These are phyloP conservation scores for Chionographis japonica DNA, from an alignment of 106 monocot species.

Conservation along the genomic window DNA sequence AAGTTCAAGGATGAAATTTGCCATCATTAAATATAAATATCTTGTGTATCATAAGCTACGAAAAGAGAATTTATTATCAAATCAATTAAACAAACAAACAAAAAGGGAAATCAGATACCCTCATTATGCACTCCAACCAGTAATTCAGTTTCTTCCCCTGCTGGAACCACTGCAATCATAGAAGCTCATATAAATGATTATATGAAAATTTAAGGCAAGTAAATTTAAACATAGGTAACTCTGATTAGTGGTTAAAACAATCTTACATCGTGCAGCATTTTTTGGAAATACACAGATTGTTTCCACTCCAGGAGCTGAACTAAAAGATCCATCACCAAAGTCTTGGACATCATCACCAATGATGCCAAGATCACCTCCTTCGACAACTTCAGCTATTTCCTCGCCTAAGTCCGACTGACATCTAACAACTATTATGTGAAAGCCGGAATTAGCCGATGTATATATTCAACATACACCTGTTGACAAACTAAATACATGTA, in stretches of 20 bases:
- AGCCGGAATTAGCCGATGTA: neutral
- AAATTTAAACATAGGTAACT: neutral
- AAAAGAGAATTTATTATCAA: too few relatives aligned
- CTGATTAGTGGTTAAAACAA: neutral
- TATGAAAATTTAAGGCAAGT: neutral
- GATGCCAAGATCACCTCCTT: constrained; percentile 79
- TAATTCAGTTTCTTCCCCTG: constrained; percentile 83
- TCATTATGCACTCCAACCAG: constrained; percentile 93
- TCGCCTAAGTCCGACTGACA: constrained; percentile 46
- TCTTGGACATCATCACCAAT: constrained; percentile 84
- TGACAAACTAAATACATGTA: neutral
- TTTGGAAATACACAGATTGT: constrained; percentile 88
- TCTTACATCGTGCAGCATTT: constrained; percentile 66
- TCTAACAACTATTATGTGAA: constrained; percentile 45
- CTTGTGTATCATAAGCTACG: too few relatives aligned
- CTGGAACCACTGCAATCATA: constrained; percentile 65
- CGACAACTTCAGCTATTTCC: constrained; percentile 61
- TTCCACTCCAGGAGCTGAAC: constrained; percentile 78
- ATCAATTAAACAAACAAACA: neutral
- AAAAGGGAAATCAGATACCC: constrained; percentile 28
- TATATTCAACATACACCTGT: neutral
- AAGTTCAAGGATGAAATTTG: too few relatives aligned
- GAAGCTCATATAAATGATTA: neutral
- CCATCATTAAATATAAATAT: too few relatives aligned
- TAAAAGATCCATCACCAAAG: constrained; percentile 52